phyloP scores from a whole-genome alignment of 345 rosid genomes.

The Eucalyptus guilfoylei region DNA sequence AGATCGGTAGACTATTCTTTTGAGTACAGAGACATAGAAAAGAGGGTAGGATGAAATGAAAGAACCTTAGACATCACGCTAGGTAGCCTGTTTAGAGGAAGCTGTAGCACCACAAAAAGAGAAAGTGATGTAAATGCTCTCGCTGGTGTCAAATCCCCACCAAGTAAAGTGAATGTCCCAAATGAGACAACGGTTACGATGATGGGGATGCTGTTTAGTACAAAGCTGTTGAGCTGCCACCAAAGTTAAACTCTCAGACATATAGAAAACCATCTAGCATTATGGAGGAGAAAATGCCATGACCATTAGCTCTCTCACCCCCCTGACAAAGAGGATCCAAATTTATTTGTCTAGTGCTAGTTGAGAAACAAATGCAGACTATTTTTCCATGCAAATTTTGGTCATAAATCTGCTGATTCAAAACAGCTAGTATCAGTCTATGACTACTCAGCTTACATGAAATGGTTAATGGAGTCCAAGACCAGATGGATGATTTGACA shows the following conservation, averaged over 20 bases:
- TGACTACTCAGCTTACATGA: background rate
- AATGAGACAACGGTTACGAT: constrained; percentile 80
- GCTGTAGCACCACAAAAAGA: background rate
- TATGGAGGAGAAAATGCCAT: background rate
- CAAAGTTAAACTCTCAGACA: background rate
- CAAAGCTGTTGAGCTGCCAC: constrained; percentile 73
- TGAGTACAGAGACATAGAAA: background rate
- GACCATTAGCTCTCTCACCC: background rate
- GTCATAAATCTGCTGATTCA: background rate
- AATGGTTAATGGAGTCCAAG: background rate
- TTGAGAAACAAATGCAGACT: background rate
- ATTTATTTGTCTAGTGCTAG: background rate
- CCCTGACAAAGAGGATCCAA: background rate
- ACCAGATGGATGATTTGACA: background rate
- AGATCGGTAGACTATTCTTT: no score
- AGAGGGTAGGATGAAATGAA: background rate
- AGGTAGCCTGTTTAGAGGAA: constrained; percentile 78
- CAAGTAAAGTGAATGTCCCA: constrained; percentile 77
- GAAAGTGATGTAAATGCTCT: background rate
- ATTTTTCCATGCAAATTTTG: background rate
- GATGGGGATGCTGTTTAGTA: constrained; percentile 81
- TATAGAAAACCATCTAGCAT: background rate
- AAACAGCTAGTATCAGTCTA: background rate
- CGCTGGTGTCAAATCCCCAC: constrained; percentile 34
- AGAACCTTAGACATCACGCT: constrained; percentile 76